Conservation (phyloP, 495 filamentous ascomycete genomes). For the Aspergillus steynii region DNA sequence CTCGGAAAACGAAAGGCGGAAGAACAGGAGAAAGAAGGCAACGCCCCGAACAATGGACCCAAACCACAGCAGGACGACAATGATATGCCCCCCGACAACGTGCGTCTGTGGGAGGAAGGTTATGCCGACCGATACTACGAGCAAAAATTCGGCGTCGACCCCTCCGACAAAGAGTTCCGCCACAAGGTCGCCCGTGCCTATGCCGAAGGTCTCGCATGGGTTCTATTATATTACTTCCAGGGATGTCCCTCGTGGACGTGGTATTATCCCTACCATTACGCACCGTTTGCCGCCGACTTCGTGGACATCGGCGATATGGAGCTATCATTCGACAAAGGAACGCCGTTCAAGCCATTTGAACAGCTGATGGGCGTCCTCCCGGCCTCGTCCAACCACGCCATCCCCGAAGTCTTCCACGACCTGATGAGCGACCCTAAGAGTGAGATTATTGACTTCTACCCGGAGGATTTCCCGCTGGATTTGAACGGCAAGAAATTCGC, state of each 20-base stretch:
- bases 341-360: slow-evolving; percentile 88
- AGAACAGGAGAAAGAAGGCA: slow-evolving; percentile 60
- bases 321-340: slow-evolving; percentile 82
- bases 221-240: slow-evolving; percentile 97
- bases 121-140: slow-evolving; percentile 97
- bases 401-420: slow-evolving; percentile 80
- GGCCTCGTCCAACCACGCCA: slow-evolving; percentile 85
- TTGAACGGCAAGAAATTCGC: slow-evolving; percentile 98
- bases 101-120: slow-evolving; percentile 91
- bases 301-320: slow-evolving; percentile 76
- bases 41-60: slow-evolving; percentile 46
- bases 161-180: slow-evolving; percentile 80
- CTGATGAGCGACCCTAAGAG: slow-evolving; percentile 86
- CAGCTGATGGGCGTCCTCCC: slow-evolving; percentile 98
- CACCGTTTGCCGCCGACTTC: slow-evolving; percentile 96
- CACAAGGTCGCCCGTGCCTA: slow-evolving; percentile 91
- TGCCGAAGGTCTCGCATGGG: slow-evolving; percentile 97
- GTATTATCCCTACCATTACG: slow-evolving; percentile 99
- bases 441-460: slow-evolving; percentile 96
- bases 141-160: slow-evolving; percentile 90
- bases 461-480: slow-evolving; percentile 88
- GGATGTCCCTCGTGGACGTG: slow-evolving; percentile 97
- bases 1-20: slow-evolving; percentile 65
- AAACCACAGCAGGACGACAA: slow-evolving; percentile 42
- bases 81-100: slow-evolving; percentile 71